A percentile compares a stretch with the other conserved stretches of the same genome.
Evolutionary conservation across 306 rosid species (phyloP).

Genomic region (Cicer cuneatum): DNA sequence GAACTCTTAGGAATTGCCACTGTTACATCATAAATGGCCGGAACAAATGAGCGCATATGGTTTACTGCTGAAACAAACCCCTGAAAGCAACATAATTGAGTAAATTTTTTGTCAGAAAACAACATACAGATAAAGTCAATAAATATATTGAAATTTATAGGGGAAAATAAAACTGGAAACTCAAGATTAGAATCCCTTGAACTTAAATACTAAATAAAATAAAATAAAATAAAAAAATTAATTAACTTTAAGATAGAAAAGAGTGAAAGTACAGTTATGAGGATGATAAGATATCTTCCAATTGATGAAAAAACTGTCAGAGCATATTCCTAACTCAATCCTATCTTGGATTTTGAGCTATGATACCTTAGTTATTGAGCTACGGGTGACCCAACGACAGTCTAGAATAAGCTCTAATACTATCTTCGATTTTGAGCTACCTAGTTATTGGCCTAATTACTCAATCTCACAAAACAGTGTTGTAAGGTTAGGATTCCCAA

Average conservation of each 20-base stretch:
- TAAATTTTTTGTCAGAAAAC: not conserved
- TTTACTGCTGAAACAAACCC: conserved; percentile 87
- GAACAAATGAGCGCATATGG: conserved; percentile 86
- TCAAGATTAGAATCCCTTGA: not conserved
- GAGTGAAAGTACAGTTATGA: not conserved
- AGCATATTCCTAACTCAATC: no score
- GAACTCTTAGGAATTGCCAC: conserved; percentile 84
- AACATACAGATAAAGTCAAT: conserved; percentile 21
- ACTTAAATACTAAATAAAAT: not conserved
- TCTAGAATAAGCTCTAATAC: not conserved
- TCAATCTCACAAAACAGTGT: not conserved
- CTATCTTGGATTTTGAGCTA: no score
- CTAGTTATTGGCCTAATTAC: not conserved
- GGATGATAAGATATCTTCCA: conserved; percentile 15
- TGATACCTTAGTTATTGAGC: no score
- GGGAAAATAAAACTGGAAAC: not conserved
- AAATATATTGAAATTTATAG: conserved; percentile 1
- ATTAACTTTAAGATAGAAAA: not conserved
- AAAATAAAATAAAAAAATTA: not conserved
- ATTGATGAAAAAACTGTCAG: not conserved
- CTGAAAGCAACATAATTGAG: conserved; percentile 54
- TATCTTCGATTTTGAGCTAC: not conserved
- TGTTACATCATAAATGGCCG: conserved; percentile 81
- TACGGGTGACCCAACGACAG: not conserved
- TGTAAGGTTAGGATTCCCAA: not conserved